Base-by-base conservation (phyloP, 768 basidiomycete species). In the Russula emetica region DNA sequence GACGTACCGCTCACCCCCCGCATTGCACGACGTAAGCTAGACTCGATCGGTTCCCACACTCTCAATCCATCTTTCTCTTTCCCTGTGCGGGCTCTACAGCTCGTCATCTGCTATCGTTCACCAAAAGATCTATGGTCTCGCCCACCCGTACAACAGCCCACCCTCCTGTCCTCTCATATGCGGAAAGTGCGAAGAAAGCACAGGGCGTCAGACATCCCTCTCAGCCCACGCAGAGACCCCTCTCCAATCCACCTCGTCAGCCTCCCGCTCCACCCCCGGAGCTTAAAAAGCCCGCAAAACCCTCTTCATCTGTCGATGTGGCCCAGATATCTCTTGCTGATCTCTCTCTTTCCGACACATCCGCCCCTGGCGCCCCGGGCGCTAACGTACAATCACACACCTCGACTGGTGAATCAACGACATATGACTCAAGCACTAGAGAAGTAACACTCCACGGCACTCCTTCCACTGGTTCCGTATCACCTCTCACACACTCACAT, bases 161-260 rank as follows among this genome's bases (percentile, higher is more conserved):
- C 57, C 73, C 72, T 49, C 76, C 76, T 66, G 72, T 78, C 61
- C 78, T 84, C 55, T 86, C 85, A 32, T 87, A 87, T 62, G 75
- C 76, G 18, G 75, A 76, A 60, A 71, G 75, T 58, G 75, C 75
- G 24, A 76, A 72, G 72, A 74, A 82, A 61, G 71, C 71, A 16
- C 73, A 74, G 64, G 75, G 74, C 59, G 73, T 75, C 60, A 74
- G 66, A 55, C 49, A 51, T 34, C 18, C 65, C 5, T 38, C 58
- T 13, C 67, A 64, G n/a, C 60, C 60, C 53, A 59, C 65, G 2
- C 56, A 66, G 32, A 57, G 63, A 10, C 45, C 63, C 52, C 57
- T 52, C 52, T 63, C 66, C 38, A 65, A 40, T 47, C 58, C 54
- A 8, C 62, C 62, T 40, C 60, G 56, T 58, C 58, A 58, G 7